Evolutionary conservation across 352 stramenopile species (phyloP).

Genomic region (Nothophytophthora sp.): DNA sequence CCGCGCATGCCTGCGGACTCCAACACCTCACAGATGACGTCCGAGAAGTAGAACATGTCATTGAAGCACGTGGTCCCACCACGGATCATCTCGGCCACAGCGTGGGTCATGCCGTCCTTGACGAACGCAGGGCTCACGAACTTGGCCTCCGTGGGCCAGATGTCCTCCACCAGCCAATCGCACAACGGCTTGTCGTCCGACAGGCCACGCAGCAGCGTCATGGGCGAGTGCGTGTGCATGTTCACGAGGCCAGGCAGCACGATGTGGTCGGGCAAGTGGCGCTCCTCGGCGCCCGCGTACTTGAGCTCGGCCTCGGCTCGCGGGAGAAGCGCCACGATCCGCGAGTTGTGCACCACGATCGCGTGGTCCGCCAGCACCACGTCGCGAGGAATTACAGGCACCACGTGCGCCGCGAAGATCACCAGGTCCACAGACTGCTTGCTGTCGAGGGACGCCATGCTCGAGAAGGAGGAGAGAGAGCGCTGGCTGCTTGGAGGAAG

Average conservation of each 20-base stretch:
- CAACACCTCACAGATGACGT: constrained; percentile 53
- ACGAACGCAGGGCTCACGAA: constrained; percentile 81
- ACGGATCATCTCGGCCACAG: constrained; percentile 89
- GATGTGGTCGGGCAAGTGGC: constrained; percentile 66
- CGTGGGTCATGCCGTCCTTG: constrained; percentile 68
- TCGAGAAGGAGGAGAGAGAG: no score
- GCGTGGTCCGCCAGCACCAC: constrained; percentile 77
- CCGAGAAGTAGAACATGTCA: constrained; percentile 92
- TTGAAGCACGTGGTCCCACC: constrained; percentile 89
- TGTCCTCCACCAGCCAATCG: constrained; percentile 84
- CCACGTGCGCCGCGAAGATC: constrained; percentile 73
- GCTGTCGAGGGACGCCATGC: no score
- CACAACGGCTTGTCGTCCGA: constrained; percentile 86
- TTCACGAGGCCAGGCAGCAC: constrained; percentile 88
- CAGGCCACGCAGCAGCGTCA: constrained; percentile 86
- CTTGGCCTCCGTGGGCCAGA: constrained; percentile 84
- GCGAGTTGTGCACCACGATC: constrained; percentile 62
- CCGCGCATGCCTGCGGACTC: constrained; percentile 71
- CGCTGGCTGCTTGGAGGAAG: no score
- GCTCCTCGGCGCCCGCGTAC: constrained; percentile 44
- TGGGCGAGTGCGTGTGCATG: constrained; percentile 84
- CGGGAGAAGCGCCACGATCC: constrained; percentile 81
- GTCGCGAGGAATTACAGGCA: constrained; percentile 78
- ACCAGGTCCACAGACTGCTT: constrained; percentile 66
- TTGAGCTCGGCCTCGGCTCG: constrained; percentile 43